Evolutionary conservation across 495 filamentous ascomycete species (phyloP).

Genomic region (Tuber borchii): DNA sequence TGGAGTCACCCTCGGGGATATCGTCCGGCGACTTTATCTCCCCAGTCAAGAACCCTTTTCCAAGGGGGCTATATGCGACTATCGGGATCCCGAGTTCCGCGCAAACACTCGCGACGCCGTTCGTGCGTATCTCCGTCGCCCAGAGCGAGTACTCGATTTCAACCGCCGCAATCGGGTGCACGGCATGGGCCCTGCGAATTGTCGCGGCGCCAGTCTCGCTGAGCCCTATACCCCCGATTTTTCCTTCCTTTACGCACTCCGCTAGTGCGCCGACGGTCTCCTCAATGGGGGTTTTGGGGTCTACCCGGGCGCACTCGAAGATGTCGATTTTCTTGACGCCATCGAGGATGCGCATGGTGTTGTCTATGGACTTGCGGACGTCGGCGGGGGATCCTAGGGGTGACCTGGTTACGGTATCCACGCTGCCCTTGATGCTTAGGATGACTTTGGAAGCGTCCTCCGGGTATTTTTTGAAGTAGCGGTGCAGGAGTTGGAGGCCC

Average conservation of each 20-base stretch:
- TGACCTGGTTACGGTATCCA: background rate
- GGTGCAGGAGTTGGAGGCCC: constrained; percentile 52
- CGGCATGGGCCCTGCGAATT: constrained; percentile 63
- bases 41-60: constrained; percentile 47
- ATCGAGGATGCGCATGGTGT: constrained; percentile 55
- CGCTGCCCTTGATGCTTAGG: constrained; percentile 56
- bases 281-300: constrained; percentile 57
- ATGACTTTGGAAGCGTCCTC: constrained; percentile 57
- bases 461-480: constrained; percentile 57
- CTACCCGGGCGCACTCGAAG: constrained; percentile 70
- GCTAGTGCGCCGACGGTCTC: constrained; percentile 50
- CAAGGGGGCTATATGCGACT: constrained; percentile 51
- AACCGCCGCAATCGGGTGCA: constrained; percentile 64
- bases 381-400: constrained; percentile 58
- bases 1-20: constrained; percentile 55
- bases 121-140: constrained; percentile 59
- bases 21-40: constrained; percentile 56
- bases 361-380: constrained; percentile 61
- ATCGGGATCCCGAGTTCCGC: constrained; percentile 65
- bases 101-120: constrained; percentile 67
- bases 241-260: constrained; percentile 55
- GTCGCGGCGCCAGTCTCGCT: constrained; percentile 68
- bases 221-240: constrained; percentile 70
- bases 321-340: constrained; percentile 77
- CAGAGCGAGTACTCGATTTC: constrained; percentile 77